Percentiles rank a stretch among this genome's conserved stretches.
Evolutionary conservation across 192 early-diverging fungal genomes (phyloP).

Genomic region (Kickxella alabastrina): DNA sequence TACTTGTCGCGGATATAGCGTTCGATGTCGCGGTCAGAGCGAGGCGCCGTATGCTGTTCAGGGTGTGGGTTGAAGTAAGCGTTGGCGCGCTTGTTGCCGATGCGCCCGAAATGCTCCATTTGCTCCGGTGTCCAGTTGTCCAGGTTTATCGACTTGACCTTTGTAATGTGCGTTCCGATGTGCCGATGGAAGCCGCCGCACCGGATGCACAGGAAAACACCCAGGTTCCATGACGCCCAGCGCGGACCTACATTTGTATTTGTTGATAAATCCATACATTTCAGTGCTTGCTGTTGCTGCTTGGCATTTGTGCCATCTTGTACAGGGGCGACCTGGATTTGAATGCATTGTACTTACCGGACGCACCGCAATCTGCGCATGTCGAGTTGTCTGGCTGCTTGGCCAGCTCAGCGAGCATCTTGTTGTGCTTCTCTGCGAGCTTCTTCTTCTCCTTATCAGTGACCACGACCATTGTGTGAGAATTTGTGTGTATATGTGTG

Average conservation of each 20-base stretch:
- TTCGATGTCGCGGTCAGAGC: slow-evolving; percentile 77
- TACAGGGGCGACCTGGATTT: too few relatives aligned
- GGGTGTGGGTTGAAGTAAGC: slow-evolving; percentile 66
- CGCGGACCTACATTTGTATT: slow-evolving; percentile 79
- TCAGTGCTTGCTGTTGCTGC: too few relatives aligned
- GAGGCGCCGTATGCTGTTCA: slow-evolving; percentile 61
- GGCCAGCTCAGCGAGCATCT: slow-evolving; percentile 62
- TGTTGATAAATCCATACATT: too few relatives aligned
- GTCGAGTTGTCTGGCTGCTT: slow-evolving; percentile 65
- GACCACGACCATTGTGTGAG: slow-evolving; percentile 29
- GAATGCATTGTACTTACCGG: too few relatives aligned
- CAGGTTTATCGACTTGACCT: slow-evolving; percentile 84
- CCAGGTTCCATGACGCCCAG: slow-evolving; percentile 87
- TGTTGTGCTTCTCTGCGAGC: slow-evolving; percentile 66
- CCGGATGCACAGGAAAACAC: slow-evolving; percentile 90
- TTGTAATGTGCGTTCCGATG: slow-evolving; percentile 86
- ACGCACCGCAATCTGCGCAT: slow-evolving; percentile 73
- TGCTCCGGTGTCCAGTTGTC: slow-evolving; percentile 87
- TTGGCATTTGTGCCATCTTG: too few relatives aligned
- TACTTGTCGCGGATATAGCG: slow-evolving; percentile 91
- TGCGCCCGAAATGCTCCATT: slow-evolving; percentile 59
- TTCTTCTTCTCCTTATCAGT: slow-evolving; percentile 59
- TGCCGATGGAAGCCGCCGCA: slow-evolving; percentile 79
- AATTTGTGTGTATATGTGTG: too few relatives aligned
- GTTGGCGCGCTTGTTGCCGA: slow-evolving; percentile 69